Percentiles rank a stretch among this genome's conserved stretches.
phyloP scores from a whole-genome alignment of 306 rosid genomes.

The Trifolium pratense region DNA sequence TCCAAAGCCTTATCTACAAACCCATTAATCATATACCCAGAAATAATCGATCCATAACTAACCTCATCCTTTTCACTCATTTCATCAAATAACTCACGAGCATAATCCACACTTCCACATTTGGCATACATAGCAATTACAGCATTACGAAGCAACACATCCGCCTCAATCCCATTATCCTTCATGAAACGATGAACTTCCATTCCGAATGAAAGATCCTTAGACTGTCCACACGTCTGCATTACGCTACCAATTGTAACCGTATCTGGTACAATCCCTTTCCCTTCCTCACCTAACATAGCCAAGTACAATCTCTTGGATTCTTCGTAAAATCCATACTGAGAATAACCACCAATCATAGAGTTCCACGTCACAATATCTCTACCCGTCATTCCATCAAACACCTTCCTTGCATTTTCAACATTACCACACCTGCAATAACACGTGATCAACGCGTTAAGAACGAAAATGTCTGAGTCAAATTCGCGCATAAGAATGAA shows the following conservation, averaged over 20 bases:
- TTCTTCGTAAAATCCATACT: slow-evolving; percentile 64
- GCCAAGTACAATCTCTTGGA: slow-evolving; percentile 66
- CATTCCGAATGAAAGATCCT: slow-evolving; percentile 69
- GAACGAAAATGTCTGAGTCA: slow-evolving; percentile 64
- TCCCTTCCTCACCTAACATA: slow-evolving; percentile 50
- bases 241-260: slow-evolving; percentile 67
- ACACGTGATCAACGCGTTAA: slow-evolving; percentile 66
- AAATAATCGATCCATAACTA: slow-evolving; percentile 69
- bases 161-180: slow-evolving; percentile 58
- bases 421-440: slow-evolving; percentile 70
- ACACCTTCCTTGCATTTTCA: slow-evolving; percentile 59
- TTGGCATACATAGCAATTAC: slow-evolving; percentile 77
- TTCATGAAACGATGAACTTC: slow-evolving; percentile 62
- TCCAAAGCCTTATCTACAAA: slow-evolving; percentile 67
- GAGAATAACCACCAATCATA: slow-evolving; percentile 85
- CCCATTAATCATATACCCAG: slow-evolving; percentile 78
- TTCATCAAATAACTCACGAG: slow-evolving; percentile 66
- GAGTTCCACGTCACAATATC: slow-evolving; percentile 90
- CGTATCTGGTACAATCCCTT: slow-evolving; percentile 55
- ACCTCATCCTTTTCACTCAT: slow-evolving; percentile 75
- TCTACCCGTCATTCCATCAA: slow-evolving; percentile 58
- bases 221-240: slow-evolving; percentile 91
- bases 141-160: slow-evolving; percentile 68
- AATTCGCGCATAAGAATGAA: slow-evolving; percentile 55
- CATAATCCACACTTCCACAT: slow-evolving; percentile 82